Conservation (phyloP, 441 rosid species). For the Raphanus hybrid region DNA sequence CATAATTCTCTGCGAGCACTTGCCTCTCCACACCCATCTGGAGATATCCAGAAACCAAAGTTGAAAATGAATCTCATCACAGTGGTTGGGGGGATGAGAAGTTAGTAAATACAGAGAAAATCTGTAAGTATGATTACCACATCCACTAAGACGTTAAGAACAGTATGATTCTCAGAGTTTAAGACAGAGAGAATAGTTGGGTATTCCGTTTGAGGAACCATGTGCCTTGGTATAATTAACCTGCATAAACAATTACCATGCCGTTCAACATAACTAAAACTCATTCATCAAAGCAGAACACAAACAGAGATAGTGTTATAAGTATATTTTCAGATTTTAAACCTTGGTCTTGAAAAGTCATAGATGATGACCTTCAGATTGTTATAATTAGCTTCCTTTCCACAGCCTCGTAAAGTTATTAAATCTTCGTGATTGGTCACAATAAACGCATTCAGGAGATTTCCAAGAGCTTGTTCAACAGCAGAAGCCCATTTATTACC, state of each 20-base stretch:
- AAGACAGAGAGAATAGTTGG: conserved; percentile 80
- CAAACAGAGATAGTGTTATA: conserved; percentile 24
- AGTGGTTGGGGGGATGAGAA: conserved; percentile 4
- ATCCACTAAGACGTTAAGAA: conserved; percentile 87
- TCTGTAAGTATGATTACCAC: conserved; percentile 54
- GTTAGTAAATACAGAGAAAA: background rate
- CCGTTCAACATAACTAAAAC: conserved; percentile 9
- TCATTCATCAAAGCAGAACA: conserved; percentile 19
- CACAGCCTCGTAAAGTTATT: conserved; percentile 66
- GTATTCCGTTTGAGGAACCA: conserved; percentile 81
- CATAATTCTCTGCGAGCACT: conserved; percentile 89
- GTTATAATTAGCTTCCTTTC: conserved; percentile 65
- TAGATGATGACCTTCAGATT: conserved; percentile 75
- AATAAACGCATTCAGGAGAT: conserved; percentile 82
- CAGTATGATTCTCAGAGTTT: conserved; percentile 68
- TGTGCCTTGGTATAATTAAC: conserved; percentile 68
- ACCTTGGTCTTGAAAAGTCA: conserved; percentile 88
- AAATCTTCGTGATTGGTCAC: conserved; percentile 80
- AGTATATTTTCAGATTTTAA: conserved; percentile 12
- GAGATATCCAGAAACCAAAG: conserved; percentile 18
- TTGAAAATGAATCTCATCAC: conserved; percentile 24
- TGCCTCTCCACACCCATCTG: conserved; percentile 85
- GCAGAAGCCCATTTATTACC: conserved; percentile 87
- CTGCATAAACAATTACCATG: conserved; percentile 46
- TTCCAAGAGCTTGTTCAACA: conserved; percentile 87